Conservation (phyloP, 2,329 filamentous ascomycete species). For the Shiraia bambusicola region DNA sequence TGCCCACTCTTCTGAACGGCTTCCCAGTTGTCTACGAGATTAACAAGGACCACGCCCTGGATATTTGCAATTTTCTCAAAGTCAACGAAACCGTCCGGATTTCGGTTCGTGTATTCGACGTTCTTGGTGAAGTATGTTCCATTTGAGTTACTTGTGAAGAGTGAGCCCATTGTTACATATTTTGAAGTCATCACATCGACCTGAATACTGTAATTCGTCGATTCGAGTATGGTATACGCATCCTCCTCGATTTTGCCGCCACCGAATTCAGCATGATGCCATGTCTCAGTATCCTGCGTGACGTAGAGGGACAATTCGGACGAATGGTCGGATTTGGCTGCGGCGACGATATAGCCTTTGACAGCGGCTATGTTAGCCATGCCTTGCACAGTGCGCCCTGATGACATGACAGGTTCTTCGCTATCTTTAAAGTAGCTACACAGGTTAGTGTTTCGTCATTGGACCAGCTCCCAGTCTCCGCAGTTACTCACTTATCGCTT, state of each 20-base stretch:
- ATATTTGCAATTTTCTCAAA: slow-evolving; percentile 93
- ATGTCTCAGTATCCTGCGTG: slow-evolving; percentile 76
- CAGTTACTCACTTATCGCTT: slow-evolving; percentile 63
- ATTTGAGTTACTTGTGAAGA: slow-evolving; percentile 96
- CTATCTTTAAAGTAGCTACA: slow-evolving; percentile 65
- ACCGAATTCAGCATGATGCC: slow-evolving; percentile 90
- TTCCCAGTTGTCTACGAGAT: slow-evolving; percentile 82
- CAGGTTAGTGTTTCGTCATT: slow-evolving; percentile 15
- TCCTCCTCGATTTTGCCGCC: slow-evolving; percentile 81
- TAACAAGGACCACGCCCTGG: slow-evolving; percentile 89
- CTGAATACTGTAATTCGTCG: slow-evolving; percentile 97
- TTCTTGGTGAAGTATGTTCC: slow-evolving; percentile 95
- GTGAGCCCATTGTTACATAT: slow-evolving; percentile 73
- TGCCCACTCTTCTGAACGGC: slow-evolving; percentile 60
- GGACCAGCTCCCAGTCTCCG: too few relatives aligned
- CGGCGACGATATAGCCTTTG: slow-evolving; percentile 84
- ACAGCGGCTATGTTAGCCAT: slow-evolving; percentile 79
- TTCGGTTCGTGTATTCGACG: slow-evolving; percentile 87
- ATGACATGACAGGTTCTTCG: slow-evolving; percentile 75
- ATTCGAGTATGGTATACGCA: slow-evolving; percentile 91
- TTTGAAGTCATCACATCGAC: slow-evolving; percentile 80
- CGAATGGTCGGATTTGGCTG: slow-evolving; percentile 74
- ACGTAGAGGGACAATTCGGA: slow-evolving; percentile 92
- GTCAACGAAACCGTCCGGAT: slow-evolving; percentile 74
- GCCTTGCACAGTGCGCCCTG: slow-evolving; percentile 72